Conservation (phyloP, 75 land plant genomes). For the Larix kaempferi region DNA sequence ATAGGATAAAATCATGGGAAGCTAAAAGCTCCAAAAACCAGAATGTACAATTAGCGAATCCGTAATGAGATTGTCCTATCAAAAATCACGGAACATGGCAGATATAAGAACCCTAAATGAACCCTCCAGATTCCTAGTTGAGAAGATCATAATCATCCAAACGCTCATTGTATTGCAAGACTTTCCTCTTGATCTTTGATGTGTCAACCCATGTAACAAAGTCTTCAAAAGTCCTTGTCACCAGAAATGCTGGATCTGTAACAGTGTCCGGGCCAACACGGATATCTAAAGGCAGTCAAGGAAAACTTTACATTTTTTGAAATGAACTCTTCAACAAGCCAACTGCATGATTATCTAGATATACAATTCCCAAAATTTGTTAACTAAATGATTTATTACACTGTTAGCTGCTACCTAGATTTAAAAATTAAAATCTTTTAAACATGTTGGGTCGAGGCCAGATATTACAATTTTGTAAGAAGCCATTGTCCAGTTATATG, state of each 20-base stretch:
- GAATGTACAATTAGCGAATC: background rate
- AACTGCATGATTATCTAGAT: background rate
- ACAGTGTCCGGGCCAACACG: slow-evolving; percentile 92
- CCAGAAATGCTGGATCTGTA: slow-evolving; percentile 91
- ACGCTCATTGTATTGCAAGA: slow-evolving; percentile 76
- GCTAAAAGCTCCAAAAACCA: too few relatives aligned
- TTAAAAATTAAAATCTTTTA: background rate
- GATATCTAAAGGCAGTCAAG: slow-evolving; percentile 30
- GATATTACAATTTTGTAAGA: background rate
- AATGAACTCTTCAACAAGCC: background rate
- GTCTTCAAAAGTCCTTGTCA: slow-evolving; percentile 89
- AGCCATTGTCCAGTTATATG: background rate
- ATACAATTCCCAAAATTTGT: background rate
- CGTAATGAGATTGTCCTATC: background rate
- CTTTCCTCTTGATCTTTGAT: slow-evolving; percentile 88
- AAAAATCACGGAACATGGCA: background rate
- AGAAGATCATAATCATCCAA: slow-evolving; percentile 90
- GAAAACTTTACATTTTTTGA: slow-evolving; percentile 1
- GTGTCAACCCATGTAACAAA: slow-evolving; percentile 97
- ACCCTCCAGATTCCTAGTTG: slow-evolving; percentile 21
- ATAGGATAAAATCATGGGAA: too few relatives aligned
- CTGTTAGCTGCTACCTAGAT: background rate
- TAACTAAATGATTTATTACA: background rate
- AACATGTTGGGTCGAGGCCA: background rate
- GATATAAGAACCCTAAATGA: background rate